Conservation (phyloP, 2,329 filamentous ascomycete species). For the Botrytis galanthina region DNA sequence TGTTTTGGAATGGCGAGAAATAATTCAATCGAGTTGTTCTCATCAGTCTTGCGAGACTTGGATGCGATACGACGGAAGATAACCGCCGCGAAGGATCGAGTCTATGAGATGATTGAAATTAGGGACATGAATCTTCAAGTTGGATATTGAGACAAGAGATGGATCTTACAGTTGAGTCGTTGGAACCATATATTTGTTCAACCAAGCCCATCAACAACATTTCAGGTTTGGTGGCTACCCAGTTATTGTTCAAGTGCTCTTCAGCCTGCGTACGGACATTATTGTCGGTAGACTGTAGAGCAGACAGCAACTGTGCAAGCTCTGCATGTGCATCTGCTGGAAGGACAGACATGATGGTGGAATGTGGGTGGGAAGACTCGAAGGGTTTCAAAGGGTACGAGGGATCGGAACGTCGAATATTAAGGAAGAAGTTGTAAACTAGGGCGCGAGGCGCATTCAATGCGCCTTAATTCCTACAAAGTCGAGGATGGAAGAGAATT, state of each 20-base stretch:
- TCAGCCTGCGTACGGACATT: conserved; percentile 79
- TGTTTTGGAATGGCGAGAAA: conserved; percentile 77
- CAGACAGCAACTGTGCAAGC: conserved; percentile 81
- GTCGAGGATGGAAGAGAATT: not conserved
- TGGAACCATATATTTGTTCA: conserved; percentile 82
- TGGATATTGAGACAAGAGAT: too few relatives aligned
- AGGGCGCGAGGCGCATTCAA: conserved; percentile 17
- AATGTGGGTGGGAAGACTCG: conserved; percentile 1
- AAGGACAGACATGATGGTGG: conserved; percentile 71
- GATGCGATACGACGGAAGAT: conserved; percentile 92
- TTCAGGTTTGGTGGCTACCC: conserved; percentile 78
- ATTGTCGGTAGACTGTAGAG: conserved; percentile 88
- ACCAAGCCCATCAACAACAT: conserved; percentile 89
- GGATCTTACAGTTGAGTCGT: conserved; percentile 41
- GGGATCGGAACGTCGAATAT: conserved; percentile 7
- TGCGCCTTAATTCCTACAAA: conserved; percentile 13
- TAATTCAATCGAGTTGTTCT: conserved; percentile 73
- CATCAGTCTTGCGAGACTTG: conserved; percentile 75
- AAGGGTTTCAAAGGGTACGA: not conserved
- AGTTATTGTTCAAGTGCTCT: conserved; percentile 85
- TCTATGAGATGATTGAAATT: conserved; percentile 49
- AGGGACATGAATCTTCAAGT: not conserved
- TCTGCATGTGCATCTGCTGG: conserved; percentile 80
- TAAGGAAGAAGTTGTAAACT: conserved; percentile 4
- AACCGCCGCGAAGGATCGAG: conserved; percentile 86